A percentile compares a stretch with the other conserved stretches of the same genome.
Evolutionary conservation across 2,329 filamentous ascomycete species (phyloP).

Genomic region (Penicillium palitans): DNA sequence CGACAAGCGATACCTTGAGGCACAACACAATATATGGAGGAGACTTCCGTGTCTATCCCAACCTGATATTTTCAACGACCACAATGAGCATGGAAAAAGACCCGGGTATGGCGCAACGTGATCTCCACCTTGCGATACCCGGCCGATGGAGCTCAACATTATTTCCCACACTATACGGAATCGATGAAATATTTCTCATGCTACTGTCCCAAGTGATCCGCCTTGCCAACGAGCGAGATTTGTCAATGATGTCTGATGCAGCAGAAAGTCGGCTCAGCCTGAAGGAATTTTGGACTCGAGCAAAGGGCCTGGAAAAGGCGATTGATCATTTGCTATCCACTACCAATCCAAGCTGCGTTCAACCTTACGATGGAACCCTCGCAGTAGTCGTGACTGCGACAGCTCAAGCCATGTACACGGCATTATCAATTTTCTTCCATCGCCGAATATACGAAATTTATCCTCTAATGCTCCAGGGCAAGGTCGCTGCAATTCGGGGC

Average conservation of each 20-base stretch:
- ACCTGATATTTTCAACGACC: too few species aligned
- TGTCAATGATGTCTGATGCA: slow-evolving; percentile 9
- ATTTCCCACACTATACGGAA: slow-evolving; percentile 21
- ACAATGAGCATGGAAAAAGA: slow-evolving; percentile 22
- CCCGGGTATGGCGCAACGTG: slow-evolving; percentile 16
- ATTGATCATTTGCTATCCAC: slow-evolving; percentile 9
- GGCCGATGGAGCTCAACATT: slow-evolving; percentile 21
- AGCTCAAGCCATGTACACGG: slow-evolving; percentile 19
- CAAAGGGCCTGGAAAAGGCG: slow-evolving; percentile 19
- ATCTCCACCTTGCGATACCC: slow-evolving; percentile 22
- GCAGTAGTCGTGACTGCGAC: neutral
- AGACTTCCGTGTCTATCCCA: slow-evolving; percentile 14
- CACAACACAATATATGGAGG: neutral
- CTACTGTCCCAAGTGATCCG: slow-evolving; percentile 22
- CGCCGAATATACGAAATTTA: slow-evolving; percentile 21
- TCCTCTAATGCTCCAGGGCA: slow-evolving; percentile 11
- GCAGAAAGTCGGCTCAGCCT: slow-evolving; percentile 1
- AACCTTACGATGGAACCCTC: neutral
- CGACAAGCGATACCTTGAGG: neutral
- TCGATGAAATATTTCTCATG: slow-evolving; percentile 21
- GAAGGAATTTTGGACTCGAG: slow-evolving; percentile 17
- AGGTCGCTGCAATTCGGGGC: slow-evolving; percentile 9
- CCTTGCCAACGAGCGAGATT: slow-evolving; percentile 21
- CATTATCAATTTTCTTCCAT: slow-evolving; percentile 20
- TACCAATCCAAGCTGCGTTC: neutral